Evolutionary conservation across 2,329 filamentous ascomycete genomes (phyloP), one percentile per base, ranked within the genome.

Genomic region (Fusarium sp.): DNA sequence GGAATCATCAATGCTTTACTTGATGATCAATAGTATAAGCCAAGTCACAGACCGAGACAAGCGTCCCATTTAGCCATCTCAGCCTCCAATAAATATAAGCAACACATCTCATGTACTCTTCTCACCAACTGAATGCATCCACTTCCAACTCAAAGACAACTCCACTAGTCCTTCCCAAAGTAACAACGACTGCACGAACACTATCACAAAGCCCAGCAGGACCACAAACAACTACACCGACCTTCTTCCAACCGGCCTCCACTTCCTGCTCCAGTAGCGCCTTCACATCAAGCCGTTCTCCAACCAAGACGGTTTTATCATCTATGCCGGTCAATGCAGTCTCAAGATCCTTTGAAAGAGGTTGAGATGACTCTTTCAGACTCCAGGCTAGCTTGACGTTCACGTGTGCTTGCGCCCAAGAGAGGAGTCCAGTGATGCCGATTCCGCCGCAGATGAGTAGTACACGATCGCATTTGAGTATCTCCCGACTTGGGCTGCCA

Each of bases 331-430:
- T 38, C 10, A 38, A 4, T n/a, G 6, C 4, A n/a, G 34, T 38
- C 10, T 38, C 18, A 2, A 38, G 34, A 3, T 38, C 18, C 4
- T 12, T 2, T 0, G n/a, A n/a, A 7, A 38, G 34, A 38, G 18
- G 18, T 12, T n/a, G 18, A 7, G 10, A n/a, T 38, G 10, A 12
- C 2, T 38, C 34, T 38, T 38, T 38, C 6, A 38, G 2, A 38
- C 34, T 38, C 34, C 34, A 38, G 34, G 18, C 34, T 38, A 38
- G 34, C 34, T n/a, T 38, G 34, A n/a, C 34, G 6, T 38, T 38
- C 6, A 38, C 34, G 2, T 38, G 34, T 2, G 34, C 18, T 1
- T n/a, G 34, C 4, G 10, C 0, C 34, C 34, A 38, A 0, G 34
- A 38, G 1, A 38, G 10, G 1, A 38, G 34, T 2, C 34, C 34